Conservation (phyloP, 2,329 filamentous ascomycete genomes). For the Colletotrichum cordylinicola region DNA sequence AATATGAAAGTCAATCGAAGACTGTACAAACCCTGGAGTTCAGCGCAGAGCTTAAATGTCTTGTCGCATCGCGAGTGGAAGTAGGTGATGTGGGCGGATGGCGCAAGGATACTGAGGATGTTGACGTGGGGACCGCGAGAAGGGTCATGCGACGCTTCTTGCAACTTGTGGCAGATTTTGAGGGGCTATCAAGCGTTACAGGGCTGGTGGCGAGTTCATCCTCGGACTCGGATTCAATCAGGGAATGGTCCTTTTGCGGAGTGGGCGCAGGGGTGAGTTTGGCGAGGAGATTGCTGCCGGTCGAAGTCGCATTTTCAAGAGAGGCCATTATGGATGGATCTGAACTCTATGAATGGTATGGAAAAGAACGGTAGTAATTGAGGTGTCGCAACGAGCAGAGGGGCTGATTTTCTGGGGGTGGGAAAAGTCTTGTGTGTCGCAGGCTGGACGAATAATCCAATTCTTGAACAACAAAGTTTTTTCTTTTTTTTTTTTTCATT, state of each 20-base stretch:
- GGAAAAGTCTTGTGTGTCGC: background rate
- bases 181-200: background rate
- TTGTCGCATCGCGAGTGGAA: background rate
- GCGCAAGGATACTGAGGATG: background rate
- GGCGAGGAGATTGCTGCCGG: background rate
- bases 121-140: background rate
- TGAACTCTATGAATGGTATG: background rate
- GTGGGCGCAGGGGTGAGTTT: background rate
- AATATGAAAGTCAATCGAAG: background rate
- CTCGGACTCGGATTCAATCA: background rate
- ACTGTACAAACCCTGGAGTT: background rate
- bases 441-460: background rate
- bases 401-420: background rate
- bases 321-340: background rate
- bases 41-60: background rate
- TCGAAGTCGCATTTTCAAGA: background rate
- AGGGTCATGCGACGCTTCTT: background rate
- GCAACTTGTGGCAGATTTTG: background rate
- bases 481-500: background rate
- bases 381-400: background rate
- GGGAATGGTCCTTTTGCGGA: background rate
- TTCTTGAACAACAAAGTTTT: background rate
- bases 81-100: background rate
- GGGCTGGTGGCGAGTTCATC: background rate
- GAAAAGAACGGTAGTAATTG: background rate